Conservation (phyloP, 805 yeast genomes). For the Saccharomycopsis sp. region DNA sequence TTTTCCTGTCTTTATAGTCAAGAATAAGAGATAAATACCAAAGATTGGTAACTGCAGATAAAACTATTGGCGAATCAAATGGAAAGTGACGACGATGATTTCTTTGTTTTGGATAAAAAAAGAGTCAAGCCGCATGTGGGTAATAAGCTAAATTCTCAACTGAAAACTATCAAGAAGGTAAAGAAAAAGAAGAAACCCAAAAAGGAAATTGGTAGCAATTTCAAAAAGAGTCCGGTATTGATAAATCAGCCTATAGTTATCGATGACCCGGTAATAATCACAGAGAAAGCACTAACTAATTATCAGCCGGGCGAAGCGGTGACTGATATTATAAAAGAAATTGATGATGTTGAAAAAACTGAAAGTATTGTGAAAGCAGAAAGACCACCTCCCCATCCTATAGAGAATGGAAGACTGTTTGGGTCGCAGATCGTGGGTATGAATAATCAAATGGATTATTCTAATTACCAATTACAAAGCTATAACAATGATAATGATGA, state of each 20-base stretch:
- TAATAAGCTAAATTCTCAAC: background rate
- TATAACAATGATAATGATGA: background rate
- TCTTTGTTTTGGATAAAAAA: constrained; percentile 10
- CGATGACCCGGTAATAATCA: background rate
- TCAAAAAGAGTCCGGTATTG: background rate
- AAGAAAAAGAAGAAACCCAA: constrained; percentile 10
- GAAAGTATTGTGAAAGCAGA: background rate
- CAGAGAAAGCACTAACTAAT: background rate
- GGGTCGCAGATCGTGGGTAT: background rate
- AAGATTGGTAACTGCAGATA: too few relatives aligned
- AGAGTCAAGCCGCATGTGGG: background rate
- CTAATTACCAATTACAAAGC: background rate
- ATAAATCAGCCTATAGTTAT: background rate
- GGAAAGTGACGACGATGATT: constrained; percentile 11
- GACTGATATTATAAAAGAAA: constrained; percentile 5
- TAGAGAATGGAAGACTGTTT: background rate
- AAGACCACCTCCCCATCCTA: background rate
- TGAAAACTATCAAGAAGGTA: constrained; percentile 7
- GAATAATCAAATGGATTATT: background rate
- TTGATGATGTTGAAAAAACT: constrained; percentile 6
- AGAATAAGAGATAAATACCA: too few relatives aligned
- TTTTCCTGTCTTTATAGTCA: too few relatives aligned
- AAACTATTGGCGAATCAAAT: too few relatives aligned
- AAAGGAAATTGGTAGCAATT: background rate
- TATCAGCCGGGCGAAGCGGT: constrained; percentile 5